Evolutionary conservation across 2,329 filamentous ascomycete genomes (phyloP).

Genomic region (Allantophomopsis lycopodina): DNA sequence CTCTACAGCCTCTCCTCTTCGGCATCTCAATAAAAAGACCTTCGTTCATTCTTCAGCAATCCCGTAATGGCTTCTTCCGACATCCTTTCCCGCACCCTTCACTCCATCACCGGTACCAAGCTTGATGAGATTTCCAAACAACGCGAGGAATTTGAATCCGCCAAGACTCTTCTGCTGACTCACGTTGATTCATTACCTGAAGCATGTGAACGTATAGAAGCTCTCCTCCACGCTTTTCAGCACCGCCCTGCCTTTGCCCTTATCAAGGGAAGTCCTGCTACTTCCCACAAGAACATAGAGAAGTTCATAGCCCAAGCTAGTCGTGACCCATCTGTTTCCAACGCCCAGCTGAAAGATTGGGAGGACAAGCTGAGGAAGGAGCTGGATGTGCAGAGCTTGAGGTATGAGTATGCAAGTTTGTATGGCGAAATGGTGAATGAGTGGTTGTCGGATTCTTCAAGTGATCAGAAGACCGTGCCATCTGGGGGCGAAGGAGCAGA

Average conservation of each 20-base stretch:
- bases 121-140: constrained; percentile 37
- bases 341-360: constrained; percentile 27
- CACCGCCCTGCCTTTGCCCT: constrained; percentile 18
- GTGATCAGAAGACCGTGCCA: constrained; percentile 15
- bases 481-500: constrained; percentile 1
- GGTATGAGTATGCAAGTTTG: constrained; percentile 37
- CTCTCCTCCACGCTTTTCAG: constrained; percentile 21
- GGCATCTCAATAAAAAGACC: no score
- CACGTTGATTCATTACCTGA: constrained; percentile 14
- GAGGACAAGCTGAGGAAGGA: constrained; percentile 30
- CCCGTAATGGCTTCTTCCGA: constrained; percentile 19
- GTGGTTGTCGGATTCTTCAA: constrained; percentile 28
- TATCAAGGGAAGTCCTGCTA: constrained; percentile 9
- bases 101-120: constrained; percentile 39
- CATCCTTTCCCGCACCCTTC: constrained; percentile 34
- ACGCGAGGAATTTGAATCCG: constrained; percentile 29
- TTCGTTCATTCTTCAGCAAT: no score
- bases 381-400: constrained; percentile 30
- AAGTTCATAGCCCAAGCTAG: constrained; percentile 35
- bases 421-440: constrained; percentile 39
- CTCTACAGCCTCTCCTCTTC: no score
- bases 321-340: constrained; percentile 35
- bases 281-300: constrained; percentile 25
- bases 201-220: constrained; percentile 17
- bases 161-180: constrained; percentile 27